Evolutionary conservation across 2,329 filamentous ascomycete species (phyloP), one percentile per base, ranked within the genome.

Genomic region (Fusarium duplospermum): DNA sequence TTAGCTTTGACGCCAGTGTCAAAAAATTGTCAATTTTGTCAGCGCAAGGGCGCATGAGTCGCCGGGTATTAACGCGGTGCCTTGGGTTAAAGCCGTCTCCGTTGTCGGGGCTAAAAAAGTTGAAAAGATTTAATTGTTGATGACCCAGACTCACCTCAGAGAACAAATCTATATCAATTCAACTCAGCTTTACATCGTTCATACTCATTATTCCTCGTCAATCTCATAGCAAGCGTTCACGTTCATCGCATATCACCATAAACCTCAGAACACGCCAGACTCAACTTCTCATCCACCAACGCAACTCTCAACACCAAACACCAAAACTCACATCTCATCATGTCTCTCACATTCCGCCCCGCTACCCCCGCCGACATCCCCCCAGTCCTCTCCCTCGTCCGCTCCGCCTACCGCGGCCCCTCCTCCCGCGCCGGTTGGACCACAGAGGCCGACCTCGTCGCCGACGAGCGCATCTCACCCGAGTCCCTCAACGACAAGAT

Each of bases 351-450:
- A 2, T 76, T 73, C 59, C 64, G 69, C 24, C 62, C 45, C 29
- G 84, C 84, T 50, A 79, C 78, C 4, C 69, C 78, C 0, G 72
- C 74, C 16, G 83, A 85, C 54, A 73, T 80, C 14, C 65, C 79
- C 9, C 57, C 73, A 13, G 66, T 86, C 31, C 81, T 84, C 24
- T 68, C 79, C 4, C 82, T 87, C 61, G 81, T 87, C 58, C 79
- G 82, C 58, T 82, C 83, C 2, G 85, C 85, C 42, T 87, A 86
- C 79, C 84, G 85, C 67, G 86, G 85, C 61, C 82, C 82, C 3
- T 64, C 77, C 27, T 83, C 81, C 72, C 80, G 82, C 33, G 74
- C 78, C 18, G 86, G 86, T 62, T 87, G 86, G 86, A 87, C 86
- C 16, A 86, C 84, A 5, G 86, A 87, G 70, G 84, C 85, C 18